Evolutionary conservation across 2,329 filamentous ascomycete genomes (phyloP).

Genomic region (Eutypa lata): DNA sequence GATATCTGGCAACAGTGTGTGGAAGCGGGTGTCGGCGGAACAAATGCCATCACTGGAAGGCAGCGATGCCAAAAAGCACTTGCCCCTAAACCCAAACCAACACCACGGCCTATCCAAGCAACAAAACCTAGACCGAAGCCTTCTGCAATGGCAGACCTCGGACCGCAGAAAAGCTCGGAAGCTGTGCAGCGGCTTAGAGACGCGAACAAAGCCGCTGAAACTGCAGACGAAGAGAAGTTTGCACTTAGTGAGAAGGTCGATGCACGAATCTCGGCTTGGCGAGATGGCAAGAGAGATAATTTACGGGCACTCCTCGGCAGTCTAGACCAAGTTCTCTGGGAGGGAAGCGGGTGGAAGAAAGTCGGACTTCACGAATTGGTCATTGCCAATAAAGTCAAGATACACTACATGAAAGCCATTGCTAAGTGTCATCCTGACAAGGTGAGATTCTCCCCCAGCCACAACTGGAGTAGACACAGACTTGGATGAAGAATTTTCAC

Average conservation of each 20-base stretch:
- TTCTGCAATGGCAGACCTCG: conserved; percentile 35
- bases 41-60: conserved; percentile 78
- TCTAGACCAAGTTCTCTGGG: conserved; percentile 87
- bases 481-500: background rate
- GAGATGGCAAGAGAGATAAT: conserved; percentile 89
- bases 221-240: conserved; percentile 89
- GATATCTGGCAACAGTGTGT: conserved; percentile 79
- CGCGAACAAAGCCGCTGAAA: conserved; percentile 81
- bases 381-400: conserved; percentile 91
- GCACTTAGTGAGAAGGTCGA: conserved; percentile 84
- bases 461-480: background rate
- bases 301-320: conserved; percentile 82
- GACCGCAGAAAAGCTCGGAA: conserved; percentile 57
- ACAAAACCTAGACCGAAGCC: conserved; percentile 42
- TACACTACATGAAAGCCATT: conserved; percentile 98
- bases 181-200: conserved; percentile 80
- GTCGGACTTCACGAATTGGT: conserved; percentile 91
- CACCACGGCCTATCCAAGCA: conserved; percentile 42
- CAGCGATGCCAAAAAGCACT: conserved; percentile 86
- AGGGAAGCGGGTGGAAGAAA: conserved; percentile 92
- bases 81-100: conserved; percentile 60
- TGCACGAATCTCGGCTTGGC: conserved; percentile 74
- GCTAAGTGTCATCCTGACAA: conserved; percentile 98
- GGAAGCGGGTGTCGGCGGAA: conserved; percentile 80
- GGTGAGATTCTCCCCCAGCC: conserved; percentile 52